These are phyloP conservation scores for Linnemannia zychae DNA, from an alignment of 192 early-diverging fungal species.

Conservation along the genomic window DNA sequence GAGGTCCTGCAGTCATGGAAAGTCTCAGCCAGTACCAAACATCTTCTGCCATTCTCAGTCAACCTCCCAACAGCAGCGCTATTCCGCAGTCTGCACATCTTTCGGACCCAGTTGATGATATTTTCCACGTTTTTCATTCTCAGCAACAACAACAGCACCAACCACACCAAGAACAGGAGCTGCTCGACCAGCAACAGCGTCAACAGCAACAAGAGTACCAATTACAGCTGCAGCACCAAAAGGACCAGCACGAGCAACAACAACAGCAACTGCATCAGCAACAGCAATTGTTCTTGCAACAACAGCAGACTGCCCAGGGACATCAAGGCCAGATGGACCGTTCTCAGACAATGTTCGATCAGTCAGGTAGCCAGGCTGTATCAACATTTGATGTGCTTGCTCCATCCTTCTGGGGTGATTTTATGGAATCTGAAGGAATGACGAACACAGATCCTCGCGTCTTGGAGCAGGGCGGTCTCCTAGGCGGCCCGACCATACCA, in stretches of 20 bases:
- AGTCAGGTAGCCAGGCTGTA: not conserved
- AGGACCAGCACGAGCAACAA: constrained; percentile 11
- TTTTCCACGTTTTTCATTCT: constrained; percentile 3
- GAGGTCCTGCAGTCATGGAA: constrained; percentile 47
- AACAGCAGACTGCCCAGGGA: not conserved
- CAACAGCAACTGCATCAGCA: constrained; percentile 19
- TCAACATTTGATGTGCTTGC: not conserved
- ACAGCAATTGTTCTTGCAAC: not conserved
- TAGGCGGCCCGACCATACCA: not conserved
- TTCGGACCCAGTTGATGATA: not conserved
- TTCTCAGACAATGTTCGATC: constrained; percentile 1
- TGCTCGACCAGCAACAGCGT: constrained; percentile 10
- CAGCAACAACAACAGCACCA: not conserved
- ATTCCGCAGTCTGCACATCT: constrained; percentile 1
- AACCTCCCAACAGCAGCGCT: constrained; percentile 18
- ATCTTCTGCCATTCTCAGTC: constrained; percentile 36
- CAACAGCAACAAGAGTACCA: constrained; percentile 17
- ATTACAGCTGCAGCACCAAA: constrained; percentile 3
- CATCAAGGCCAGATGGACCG: not conserved
- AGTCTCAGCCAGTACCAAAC: constrained; percentile 41
- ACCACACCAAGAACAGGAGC: not conserved
- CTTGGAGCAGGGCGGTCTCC: not conserved
- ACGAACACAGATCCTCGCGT: not conserved
- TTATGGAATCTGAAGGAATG: not conserved
- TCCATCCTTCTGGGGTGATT: constrained; percentile 34